Conservation (phyloP, 768 basidiomycete genomes). For the Rhodotorula sphaerocarpa region DNA sequence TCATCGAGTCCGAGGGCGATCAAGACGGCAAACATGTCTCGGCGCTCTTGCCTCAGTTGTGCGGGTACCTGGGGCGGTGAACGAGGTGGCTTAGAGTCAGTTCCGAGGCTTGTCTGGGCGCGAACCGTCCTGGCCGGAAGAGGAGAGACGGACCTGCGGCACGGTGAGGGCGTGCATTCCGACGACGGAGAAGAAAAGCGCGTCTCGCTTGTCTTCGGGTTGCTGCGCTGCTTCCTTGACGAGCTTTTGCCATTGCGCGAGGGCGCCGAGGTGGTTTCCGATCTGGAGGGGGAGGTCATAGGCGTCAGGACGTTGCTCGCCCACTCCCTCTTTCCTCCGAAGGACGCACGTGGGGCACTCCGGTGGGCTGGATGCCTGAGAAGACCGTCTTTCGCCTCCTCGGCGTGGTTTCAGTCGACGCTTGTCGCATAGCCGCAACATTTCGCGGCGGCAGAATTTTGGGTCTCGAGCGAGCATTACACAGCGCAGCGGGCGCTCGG, state of each 20-base stretch:
- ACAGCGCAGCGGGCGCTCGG: too few species aligned
- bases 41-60: slow-evolving; percentile 47
- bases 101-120: not conserved
- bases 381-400: slow-evolving; percentile 50
- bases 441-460: too few species aligned
- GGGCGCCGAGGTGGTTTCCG: slow-evolving; percentile 86
- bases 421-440: too few species aligned
- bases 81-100: too few species aligned
- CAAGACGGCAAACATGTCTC: slow-evolving; percentile 70
- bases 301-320: too few species aligned
- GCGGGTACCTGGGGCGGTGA: too few species aligned
- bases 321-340: too few species aligned
- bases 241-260: slow-evolving; percentile 78
- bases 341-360: slow-evolving; percentile 67
- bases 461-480: too few species aligned
- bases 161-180: slow-evolving; percentile 92
- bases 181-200: slow-evolving; percentile 74
- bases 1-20: slow-evolving; percentile 77
- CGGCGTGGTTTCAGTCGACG: not conserved
- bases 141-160: slow-evolving; percentile 52
- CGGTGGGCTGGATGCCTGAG: slow-evolving; percentile 90
- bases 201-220: slow-evolving; percentile 52
- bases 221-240: slow-evolving; percentile 49
- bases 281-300: slow-evolving; percentile 50
- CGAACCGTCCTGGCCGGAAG: not conserved